Evolutionary conservation across 148 eudicot genomes (phyloP).

Genomic region (Pharnaceum exiguum): DNA sequence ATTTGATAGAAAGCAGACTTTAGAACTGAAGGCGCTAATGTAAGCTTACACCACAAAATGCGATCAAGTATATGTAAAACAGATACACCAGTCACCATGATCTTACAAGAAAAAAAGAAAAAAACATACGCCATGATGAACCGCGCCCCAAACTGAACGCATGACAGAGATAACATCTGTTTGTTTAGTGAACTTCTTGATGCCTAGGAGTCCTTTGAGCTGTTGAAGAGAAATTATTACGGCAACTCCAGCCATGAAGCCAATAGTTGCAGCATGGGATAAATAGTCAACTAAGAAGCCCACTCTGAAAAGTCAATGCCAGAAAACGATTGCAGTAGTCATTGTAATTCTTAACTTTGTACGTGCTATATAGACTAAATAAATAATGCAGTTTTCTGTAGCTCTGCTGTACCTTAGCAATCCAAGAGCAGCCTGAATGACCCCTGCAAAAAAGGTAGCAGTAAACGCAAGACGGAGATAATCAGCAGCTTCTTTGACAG

Average conservation of each 20-base stretch:
- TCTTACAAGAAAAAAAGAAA: background rate
- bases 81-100: too few relatives aligned
- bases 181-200: constrained; percentile 58
- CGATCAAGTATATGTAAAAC: too few relatives aligned
- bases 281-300: constrained; percentile 85
- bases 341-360: background rate
- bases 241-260: constrained; percentile 95
- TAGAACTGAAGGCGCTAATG: too few relatives aligned
- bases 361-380: background rate
- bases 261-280: constrained; percentile 91
- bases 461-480: constrained; percentile 72
- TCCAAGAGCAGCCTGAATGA: constrained; percentile 70
- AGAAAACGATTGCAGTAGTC: background rate
- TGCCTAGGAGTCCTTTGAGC: constrained; percentile 84
- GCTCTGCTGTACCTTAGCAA: constrained; percentile 63
- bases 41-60: background rate
- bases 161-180: constrained; percentile 72
- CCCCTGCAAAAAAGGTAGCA: constrained; percentile 89
- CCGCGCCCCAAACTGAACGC: constrained; percentile 47
- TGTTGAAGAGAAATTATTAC: constrained; percentile 84
- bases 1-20: too few relatives aligned
- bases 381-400: background rate
- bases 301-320: constrained; percentile 38
- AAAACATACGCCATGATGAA: constrained; percentile 51
- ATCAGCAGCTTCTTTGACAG: constrained; percentile 23